Conservation (phyloP, 1,284 basidiomycete genomes). For the Sphagnurus paluster region DNA sequence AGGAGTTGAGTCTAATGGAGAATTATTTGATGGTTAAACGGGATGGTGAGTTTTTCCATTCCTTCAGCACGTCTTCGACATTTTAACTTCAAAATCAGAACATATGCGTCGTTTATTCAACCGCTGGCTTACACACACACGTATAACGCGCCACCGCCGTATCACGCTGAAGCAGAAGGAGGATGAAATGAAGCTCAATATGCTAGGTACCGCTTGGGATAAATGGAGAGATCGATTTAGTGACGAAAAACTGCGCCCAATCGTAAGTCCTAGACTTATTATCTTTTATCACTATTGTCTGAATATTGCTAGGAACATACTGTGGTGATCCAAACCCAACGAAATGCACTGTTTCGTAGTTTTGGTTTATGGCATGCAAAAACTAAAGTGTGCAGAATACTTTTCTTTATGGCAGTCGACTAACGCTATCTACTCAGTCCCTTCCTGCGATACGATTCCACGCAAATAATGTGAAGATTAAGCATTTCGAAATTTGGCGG, state of each 20-base stretch:
- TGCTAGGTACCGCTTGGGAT: slow-evolving; percentile 63
- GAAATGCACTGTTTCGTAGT: slow-evolving; percentile 58
- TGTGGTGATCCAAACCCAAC: slow-evolving; percentile 56
- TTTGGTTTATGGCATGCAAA: slow-evolving; percentile 74
- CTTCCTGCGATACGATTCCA: slow-evolving; percentile 75
- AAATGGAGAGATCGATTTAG: slow-evolving; percentile 72
- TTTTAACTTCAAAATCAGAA: slow-evolving; percentile 43
- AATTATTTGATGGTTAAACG: slow-evolving; percentile 76
- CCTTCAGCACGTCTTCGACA: slow-evolving; percentile 2
- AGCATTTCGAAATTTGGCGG: slow-evolving; percentile 66
- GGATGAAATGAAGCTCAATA: slow-evolving; percentile 53
- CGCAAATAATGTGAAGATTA: slow-evolving; percentile 57
- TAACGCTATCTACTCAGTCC: slow-evolving; percentile 43
- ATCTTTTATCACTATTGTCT: neutral
- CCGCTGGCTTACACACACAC: slow-evolving; percentile 64
- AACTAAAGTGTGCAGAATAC: slow-evolving; percentile 53
- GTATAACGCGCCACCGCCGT: slow-evolving; percentile 57
- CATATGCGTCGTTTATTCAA: slow-evolving; percentile 65
- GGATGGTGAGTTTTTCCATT: slow-evolving; percentile 51
- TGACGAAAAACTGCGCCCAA: slow-evolving; percentile 59
- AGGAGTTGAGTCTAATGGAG: slow-evolving; percentile 74
- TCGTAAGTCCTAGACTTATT: slow-evolving; percentile 45
- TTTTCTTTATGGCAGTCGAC: neutral
- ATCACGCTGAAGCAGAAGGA: slow-evolving; percentile 59
- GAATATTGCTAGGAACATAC: slow-evolving; percentile 52